These are phyloP conservation scores for Mortierella sp. DNA, from an alignment of 371 early-diverging fungal genomes.

Conservation along the genomic window DNA sequence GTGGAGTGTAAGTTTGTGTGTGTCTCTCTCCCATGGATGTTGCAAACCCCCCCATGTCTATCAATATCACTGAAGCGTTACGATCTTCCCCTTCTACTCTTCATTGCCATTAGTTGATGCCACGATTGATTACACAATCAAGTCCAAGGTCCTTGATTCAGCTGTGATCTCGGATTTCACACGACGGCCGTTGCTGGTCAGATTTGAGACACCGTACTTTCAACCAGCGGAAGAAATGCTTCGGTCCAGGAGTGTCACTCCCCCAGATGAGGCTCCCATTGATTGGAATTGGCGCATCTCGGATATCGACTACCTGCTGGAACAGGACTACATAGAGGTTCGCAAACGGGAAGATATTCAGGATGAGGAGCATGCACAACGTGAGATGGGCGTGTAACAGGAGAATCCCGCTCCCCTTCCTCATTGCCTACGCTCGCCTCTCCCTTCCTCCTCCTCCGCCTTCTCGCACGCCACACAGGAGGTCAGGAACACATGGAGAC, in stretches of 20 bases:
- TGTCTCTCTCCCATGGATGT: not conserved
- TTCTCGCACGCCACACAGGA: too few species aligned
- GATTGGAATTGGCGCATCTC: conserved; percentile 68
- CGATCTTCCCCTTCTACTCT: not conserved
- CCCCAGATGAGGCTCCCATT: conserved; percentile 62
- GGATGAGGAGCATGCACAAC: conserved; percentile 49
- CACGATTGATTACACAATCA: conserved; percentile 58
- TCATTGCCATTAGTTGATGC: conserved; percentile 57
- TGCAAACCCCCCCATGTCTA: not conserved
- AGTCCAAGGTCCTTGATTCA: conserved; percentile 16
- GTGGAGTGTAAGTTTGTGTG: conserved; percentile 44
- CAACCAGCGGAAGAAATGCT: conserved; percentile 65
- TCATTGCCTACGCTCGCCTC: not conserved
- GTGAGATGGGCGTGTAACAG: conserved; percentile 48
- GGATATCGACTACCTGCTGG: conserved; percentile 69
- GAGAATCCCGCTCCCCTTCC: not conserved
- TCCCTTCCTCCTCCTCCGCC: too few species aligned
- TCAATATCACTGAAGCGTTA: not conserved
- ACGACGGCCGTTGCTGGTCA: conserved; percentile 60
- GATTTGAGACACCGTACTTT: conserved; percentile 70
- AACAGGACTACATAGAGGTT: conserved; percentile 59
- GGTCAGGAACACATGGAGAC: too few species aligned
- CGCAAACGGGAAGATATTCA: conserved; percentile 38
- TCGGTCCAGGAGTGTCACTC: conserved; percentile 56
- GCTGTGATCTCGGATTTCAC: conserved; percentile 61